phyloP scores from a whole-genome alignment of 2,329 filamentous ascomycete species.

The Aureobasidium sp. region DNA sequence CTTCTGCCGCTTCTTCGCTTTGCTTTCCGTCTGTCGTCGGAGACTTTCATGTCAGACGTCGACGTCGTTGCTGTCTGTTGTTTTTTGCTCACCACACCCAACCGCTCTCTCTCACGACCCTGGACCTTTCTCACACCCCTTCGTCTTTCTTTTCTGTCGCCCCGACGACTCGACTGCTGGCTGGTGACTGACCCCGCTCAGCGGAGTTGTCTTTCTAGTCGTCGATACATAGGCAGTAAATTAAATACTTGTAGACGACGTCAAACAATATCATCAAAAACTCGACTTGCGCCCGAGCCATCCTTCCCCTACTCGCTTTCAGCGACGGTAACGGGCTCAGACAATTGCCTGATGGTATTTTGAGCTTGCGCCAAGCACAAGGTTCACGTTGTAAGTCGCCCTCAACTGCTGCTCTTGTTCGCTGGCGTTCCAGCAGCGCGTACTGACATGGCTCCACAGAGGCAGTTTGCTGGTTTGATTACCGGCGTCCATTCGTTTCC shows the following conservation, averaged over 20 bases:
- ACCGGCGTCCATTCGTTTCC: conserved; percentile 33
- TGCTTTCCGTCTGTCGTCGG: conserved; percentile 7
- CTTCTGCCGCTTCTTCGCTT: conserved; percentile 9
- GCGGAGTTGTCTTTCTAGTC: conserved; percentile 1
- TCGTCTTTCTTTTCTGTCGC: neutral
- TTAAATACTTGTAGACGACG: conserved; percentile 7
- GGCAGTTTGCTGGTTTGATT: conserved; percentile 20
- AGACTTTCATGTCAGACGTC: conserved; percentile 8
- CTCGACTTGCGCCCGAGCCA: neutral
- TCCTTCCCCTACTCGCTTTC: neutral
- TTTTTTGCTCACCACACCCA: neutral
- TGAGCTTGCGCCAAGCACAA: conserved; percentile 6
- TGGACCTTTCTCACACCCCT: neutral
- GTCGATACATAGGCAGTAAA: conserved; percentile 7
- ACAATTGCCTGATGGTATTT: neutral
- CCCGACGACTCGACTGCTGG: conserved; percentile 1
- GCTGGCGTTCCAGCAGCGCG: neutral
- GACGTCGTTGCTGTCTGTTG: conserved; percentile 1
- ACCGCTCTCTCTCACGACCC: neutral
- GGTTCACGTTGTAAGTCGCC: neutral
- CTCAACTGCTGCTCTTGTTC: neutral
- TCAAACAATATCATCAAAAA: conserved; percentile 1
- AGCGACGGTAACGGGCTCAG: neutral
- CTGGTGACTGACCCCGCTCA: conserved; percentile 4
- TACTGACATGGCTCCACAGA: conserved; percentile 2